Conservation (phyloP, 164 flowering plant genomes). For the Euptelea pleiosperma region DNA sequence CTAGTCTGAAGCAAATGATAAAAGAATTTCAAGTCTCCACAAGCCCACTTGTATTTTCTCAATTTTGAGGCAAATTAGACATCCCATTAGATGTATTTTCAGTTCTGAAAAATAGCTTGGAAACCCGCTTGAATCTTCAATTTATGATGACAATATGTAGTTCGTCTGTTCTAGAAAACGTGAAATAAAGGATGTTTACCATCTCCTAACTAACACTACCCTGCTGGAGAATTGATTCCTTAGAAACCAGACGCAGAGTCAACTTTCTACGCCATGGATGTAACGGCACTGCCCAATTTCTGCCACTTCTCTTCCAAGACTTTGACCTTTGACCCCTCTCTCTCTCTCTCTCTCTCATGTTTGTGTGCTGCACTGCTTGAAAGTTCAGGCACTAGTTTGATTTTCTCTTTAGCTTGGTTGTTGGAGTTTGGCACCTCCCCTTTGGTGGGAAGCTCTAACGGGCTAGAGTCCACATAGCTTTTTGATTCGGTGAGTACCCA, state of each 20-base stretch:
- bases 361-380: too few species aligned
- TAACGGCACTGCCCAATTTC: constrained; percentile 6
- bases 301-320: neutral
- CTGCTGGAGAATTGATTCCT: neutral
- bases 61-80: too few species aligned
- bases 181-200: neutral
- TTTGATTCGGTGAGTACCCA: neutral
- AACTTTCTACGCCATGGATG: constrained; percentile 2
- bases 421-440: constrained; percentile 14
- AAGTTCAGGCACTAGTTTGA: neutral
- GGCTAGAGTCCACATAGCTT: constrained; percentile 7
- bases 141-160: too few species aligned
- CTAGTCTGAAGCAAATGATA: too few species aligned
- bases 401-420: constrained; percentile 5
- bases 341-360: neutral
- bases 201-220: neutral
- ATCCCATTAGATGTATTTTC: neutral
- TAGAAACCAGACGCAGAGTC: neutral
- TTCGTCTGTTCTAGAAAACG: neutral
- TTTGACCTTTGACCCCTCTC: neutral
- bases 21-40: too few species aligned
- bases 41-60: neutral
- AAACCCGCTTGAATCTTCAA: too few species aligned
- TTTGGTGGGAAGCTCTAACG: constrained; percentile 7
- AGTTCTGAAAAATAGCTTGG: neutral